Percentiles rank a stretch among this genome's conserved stretches.
These are phyloP conservation scores for Pseudocercospora musae DNA, from an alignment of 2,329 filamentous ascomycete species.

Conservation along the genomic window DNA sequence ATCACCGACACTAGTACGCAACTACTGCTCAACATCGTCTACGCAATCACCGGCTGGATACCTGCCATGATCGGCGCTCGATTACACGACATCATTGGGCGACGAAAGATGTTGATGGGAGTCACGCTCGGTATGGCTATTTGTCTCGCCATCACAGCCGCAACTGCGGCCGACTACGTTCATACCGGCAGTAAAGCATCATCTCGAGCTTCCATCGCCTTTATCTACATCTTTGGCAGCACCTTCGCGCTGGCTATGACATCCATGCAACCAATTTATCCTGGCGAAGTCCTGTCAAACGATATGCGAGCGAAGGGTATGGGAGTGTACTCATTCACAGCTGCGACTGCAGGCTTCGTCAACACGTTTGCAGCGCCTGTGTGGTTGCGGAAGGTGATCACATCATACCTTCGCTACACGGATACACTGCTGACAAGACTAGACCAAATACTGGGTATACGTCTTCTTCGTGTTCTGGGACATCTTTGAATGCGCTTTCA, in stretches of 20 bases:
- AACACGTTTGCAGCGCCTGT: constrained; percentile 21
- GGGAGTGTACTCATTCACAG: constrained; percentile 40
- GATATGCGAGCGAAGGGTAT: constrained; percentile 41
- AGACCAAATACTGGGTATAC: constrained; percentile 13
- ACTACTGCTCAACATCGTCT: constrained; percentile 39
- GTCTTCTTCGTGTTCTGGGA: constrained; percentile 26
- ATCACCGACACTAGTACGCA: constrained; percentile 30
- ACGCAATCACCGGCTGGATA: constrained; percentile 60
- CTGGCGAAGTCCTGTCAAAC: constrained; percentile 42
- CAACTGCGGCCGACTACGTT: constrained; percentile 5
- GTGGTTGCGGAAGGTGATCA: constrained; percentile 2
- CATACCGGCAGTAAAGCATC: constrained; percentile 17
- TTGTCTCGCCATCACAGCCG: constrained; percentile 39
- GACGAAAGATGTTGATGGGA: constrained; percentile 24
- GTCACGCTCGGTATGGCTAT: constrained; percentile 36
- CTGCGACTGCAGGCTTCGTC: constrained; percentile 41
- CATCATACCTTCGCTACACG: background rate
- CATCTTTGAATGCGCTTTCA: constrained; percentile 26
- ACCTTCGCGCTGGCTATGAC: constrained; percentile 29
- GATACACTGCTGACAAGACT: background rate
- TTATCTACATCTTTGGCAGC: constrained; percentile 15
- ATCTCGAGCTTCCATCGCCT: constrained; percentile 10
- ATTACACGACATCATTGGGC: constrained; percentile 28
- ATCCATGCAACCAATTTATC: constrained; percentile 29
- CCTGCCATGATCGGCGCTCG: constrained; percentile 44